Conservation (phyloP, 2,329 filamentous ascomycete genomes). For the Aspergillus sojae region DNA sequence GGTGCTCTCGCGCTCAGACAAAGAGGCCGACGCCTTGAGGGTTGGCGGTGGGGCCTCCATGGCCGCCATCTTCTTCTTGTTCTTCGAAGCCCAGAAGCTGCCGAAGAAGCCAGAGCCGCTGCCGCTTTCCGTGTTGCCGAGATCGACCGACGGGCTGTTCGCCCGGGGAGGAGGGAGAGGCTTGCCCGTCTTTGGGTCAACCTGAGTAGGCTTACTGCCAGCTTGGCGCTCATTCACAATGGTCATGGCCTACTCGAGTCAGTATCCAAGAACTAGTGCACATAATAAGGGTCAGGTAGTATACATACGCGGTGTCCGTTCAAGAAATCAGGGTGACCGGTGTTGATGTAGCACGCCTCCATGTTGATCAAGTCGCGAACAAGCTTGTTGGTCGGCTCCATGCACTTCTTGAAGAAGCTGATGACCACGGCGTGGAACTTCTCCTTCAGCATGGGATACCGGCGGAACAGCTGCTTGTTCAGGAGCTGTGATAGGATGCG, state of each 20-base stretch:
- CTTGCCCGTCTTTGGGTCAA: constrained; percentile 98
- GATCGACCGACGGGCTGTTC: constrained; percentile 71
- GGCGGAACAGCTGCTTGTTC: constrained; percentile 83
- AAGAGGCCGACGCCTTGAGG: constrained; percentile 88
- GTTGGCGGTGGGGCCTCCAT: constrained; percentile 95
- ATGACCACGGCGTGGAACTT: constrained; percentile 95
- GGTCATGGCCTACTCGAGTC: constrained; percentile 74
- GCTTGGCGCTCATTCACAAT: constrained; percentile 93
- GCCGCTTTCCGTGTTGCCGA: constrained; percentile 48
- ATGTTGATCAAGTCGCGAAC: constrained; percentile 90
- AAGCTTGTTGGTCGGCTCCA: constrained; percentile 97
- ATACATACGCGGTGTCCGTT: constrained; percentile 80
- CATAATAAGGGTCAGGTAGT: neutral
- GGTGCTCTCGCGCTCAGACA: constrained; percentile 91
- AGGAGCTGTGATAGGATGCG: constrained; percentile 91
- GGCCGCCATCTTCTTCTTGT: constrained; percentile 99
- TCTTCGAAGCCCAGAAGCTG: constrained; percentile 98
- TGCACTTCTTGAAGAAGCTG: constrained; percentile 93
- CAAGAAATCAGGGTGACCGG: constrained; percentile 94
- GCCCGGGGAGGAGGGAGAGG: constrained; percentile 80
- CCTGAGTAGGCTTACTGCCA: constrained; percentile 81
- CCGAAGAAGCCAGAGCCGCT: constrained; percentile 88
- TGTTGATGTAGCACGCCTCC: constrained; percentile 98
- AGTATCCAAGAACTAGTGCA: constrained; percentile 12
- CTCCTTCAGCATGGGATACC: constrained; percentile 94